Evolutionary conservation across 1,284 basidiomycete genomes (phyloP).

Genomic region (Phlebopus sp.): DNA sequence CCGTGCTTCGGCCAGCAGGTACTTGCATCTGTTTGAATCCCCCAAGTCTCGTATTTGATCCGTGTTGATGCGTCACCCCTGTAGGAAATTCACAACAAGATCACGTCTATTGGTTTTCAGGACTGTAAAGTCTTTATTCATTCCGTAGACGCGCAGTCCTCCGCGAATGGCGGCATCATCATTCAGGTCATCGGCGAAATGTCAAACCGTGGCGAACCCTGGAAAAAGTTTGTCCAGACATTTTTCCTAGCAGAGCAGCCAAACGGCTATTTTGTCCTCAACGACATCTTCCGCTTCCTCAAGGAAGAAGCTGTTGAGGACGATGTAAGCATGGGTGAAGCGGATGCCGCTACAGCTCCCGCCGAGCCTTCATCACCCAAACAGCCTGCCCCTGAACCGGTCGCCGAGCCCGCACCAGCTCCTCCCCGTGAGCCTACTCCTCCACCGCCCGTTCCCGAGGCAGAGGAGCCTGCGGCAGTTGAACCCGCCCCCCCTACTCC

Average conservation of each 20-base stretch:
- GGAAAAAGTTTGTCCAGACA: conserved; percentile 99
- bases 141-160: conserved; percentile 91
- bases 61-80: conserved; percentile 10
- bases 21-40: conserved; percentile 18
- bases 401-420: conserved; percentile 16
- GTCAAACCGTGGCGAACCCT: conserved; percentile 86
- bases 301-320: conserved; percentile 93
- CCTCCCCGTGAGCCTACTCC: conserved; percentile 25
- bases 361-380: conserved; percentile 36
- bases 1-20: conserved; percentile 93
- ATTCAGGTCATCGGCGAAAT: conserved; percentile 99
- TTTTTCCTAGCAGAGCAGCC: conserved; percentile 99
- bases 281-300: conserved; percentile 99
- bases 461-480: conserved; percentile 29
- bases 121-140: conserved; percentile 99
- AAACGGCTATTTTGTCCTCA: conserved; percentile 98
- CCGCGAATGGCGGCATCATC: conserved; percentile 93
- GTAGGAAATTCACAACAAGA: conserved; percentile 97
- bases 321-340: conserved; percentile 51
- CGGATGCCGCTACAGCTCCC: conserved; percentile 27
- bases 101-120: conserved; percentile 89
- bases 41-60: not conserved
- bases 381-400: conserved; percentile 20
- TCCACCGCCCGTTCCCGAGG: conserved; percentile 37
- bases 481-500: conserved; percentile 32